Base-by-base conservation (phyloP, 1,284 basidiomycete species). In the Vanrija pseudolonga region DNA sequence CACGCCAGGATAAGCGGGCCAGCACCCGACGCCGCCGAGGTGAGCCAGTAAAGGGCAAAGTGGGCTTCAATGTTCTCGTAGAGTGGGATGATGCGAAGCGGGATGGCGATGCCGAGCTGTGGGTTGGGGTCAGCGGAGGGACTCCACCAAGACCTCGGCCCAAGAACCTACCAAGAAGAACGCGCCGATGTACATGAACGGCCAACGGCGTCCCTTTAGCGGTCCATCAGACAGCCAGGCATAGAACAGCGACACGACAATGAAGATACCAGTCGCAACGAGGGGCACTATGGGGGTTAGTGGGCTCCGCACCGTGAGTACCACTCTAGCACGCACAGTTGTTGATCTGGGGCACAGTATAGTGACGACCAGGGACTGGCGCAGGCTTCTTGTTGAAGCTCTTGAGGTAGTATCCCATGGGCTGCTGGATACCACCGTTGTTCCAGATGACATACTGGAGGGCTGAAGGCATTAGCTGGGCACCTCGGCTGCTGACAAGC, bases 321-420 rank as follows among this genome's bases (percentile, higher is more conserved):
- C 7, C 19, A 3, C 12, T 9, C 32, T 12, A 22, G 39, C 20
- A 50, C 57, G 57, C 52, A 55, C 54, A 28, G 15, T 47, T 55
- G 50, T 73, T 66, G 54, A 75, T 66, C 52, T 73, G 68, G 6
- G 55, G 39, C 11, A 71, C 61, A 7, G 63, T 55, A 51, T 56
- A 70, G 22, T 45, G 39, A 4, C n/a, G 15, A 0, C 72, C 72
- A 4, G 71, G 70, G 0, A 67, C 65, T 5, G 70, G 68, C 2
- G 59, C 37, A 1, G 60, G 56, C 6, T 56, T 63, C 36, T 45
- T 47, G 56, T 73, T 74, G 68, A 70, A 73, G 40, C 45, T 47
- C 51, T 71, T 71, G 50, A 74, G 66, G 60, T 61, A 74, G 47
- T 67, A 68, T 0, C 63, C 62, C 54, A 74, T 68, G 3, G 69